Evolutionary conservation across 2,329 filamentous ascomycete species (phyloP).

Genomic region (Aspergillus brasiliensis): DNA sequence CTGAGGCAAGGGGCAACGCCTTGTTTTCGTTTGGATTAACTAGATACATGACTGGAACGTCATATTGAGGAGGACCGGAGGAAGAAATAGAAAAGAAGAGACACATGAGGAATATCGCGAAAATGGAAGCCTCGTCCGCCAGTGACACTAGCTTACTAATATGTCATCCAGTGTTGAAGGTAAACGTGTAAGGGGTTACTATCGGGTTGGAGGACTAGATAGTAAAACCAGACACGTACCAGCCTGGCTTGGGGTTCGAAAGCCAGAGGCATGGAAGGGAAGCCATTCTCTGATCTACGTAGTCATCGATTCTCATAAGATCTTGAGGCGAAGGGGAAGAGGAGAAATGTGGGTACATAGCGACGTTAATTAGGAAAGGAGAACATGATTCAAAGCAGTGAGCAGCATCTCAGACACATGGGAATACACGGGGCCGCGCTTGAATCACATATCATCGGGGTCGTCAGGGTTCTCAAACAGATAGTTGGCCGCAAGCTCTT

Average conservation of each 20-base stretch:
- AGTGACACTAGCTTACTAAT: conserved; percentile 12
- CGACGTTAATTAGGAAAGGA: conserved; percentile 20
- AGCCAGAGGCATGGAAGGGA: neutral
- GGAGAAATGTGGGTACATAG: conserved; percentile 14
- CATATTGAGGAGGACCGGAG: conserved; percentile 21
- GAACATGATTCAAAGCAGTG: conserved; percentile 13
- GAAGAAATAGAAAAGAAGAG: conserved; percentile 19
- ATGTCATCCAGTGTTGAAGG: conserved; percentile 4
- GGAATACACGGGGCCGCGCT: neutral
- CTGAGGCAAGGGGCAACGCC: neutral
- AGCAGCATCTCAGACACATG: conserved; percentile 9
- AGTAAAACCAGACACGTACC: neutral
- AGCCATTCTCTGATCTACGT: neutral
- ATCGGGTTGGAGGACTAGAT: neutral
- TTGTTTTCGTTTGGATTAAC: conserved; percentile 31
- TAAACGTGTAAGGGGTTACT: neutral
- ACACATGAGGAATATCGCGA: conserved; percentile 5
- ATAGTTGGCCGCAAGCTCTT: conserved; percentile 97
- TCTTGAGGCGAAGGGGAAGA: conserved; percentile 1
- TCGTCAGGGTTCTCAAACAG: conserved; percentile 96
- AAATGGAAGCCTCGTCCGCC: conserved; percentile 19
- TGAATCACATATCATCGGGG: conserved; percentile 49
- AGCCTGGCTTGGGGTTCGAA: neutral
- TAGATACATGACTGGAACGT: conserved; percentile 33
- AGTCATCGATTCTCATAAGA: conserved; percentile 1